Evolutionary conservation across 768 basidiomycete genomes (phyloP).

Genomic region (Cantharellus cinnabarinus): DNA sequence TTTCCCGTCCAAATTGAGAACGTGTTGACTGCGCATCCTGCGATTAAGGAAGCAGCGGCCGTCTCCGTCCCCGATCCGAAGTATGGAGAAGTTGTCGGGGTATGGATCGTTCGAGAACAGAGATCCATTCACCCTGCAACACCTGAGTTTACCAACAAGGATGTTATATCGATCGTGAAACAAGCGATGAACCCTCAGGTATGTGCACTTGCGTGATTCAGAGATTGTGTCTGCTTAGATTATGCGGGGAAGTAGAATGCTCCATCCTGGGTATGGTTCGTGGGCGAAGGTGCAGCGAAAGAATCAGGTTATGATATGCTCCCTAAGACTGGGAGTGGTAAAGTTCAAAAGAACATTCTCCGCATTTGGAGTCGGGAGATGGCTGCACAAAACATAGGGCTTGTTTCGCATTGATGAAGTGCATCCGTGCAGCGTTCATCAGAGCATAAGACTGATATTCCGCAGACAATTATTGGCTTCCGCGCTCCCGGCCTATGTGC

Average conservation of each 20-base stretch:
- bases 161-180: slow-evolving; percentile 33
- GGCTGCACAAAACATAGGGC: not conserved
- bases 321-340: slow-evolving; percentile 75
- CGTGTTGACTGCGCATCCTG: slow-evolving; percentile 31
- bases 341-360: slow-evolving; percentile 65
- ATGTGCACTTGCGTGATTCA: slow-evolving; percentile 7
- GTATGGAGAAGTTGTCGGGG: slow-evolving; percentile 66
- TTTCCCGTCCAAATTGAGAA: slow-evolving; percentile 78
- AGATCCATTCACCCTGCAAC: slow-evolving; percentile 1
- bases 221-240: not conserved
- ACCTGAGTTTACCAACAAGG: slow-evolving; percentile 8
- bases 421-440: no score
- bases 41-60: slow-evolving; percentile 50
- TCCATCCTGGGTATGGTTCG: slow-evolving; percentile 68
- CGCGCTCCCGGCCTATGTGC: no score
- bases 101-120: slow-evolving; percentile 43
- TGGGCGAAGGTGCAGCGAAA: slow-evolving; percentile 40
- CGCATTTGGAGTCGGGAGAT: slow-evolving; percentile 29
- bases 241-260: slow-evolving; percentile 31
- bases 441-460: no score
- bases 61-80: slow-evolving; percentile 46
- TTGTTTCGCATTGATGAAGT: no score
- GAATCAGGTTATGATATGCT: slow-evolving; percentile 22
- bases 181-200: slow-evolving; percentile 65
- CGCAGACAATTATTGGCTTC: no score